Evolutionary conservation across 108 stramenopile genomes (phyloP).

Genomic region (Chaetoceros muelleri): DNA sequence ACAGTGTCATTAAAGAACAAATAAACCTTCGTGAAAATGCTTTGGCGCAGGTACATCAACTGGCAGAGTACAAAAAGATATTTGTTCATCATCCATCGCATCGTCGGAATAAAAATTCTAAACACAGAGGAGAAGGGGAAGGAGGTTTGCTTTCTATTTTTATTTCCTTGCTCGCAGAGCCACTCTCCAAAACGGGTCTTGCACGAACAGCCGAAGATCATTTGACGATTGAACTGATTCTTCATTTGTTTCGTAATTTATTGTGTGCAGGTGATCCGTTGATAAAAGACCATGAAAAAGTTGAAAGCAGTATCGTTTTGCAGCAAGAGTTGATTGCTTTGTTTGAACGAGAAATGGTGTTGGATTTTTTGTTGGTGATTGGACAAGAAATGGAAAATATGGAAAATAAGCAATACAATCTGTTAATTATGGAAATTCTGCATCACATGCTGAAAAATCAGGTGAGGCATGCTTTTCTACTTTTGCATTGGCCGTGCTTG

Average conservation of each 20-base stretch:
- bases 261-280: conserved; percentile 37
- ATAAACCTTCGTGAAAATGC: conserved; percentile 76
- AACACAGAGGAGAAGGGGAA: conserved; percentile 3
- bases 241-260: conserved; percentile 79
- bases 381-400: conserved; percentile 68
- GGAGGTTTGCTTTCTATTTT: conserved; percentile 64
- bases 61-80: conserved; percentile 71
- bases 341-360: conserved; percentile 68
- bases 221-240: conserved; percentile 73
- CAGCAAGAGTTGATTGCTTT: conserved; percentile 61
- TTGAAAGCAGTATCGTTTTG: conserved; percentile 2
- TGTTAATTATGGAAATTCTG: conserved; percentile 80
- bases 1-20: conserved; percentile 49
- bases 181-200: conserved; percentile 46
- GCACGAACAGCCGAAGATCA: conserved; percentile 66
- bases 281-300: conserved; percentile 12
- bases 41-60: conserved; percentile 48
- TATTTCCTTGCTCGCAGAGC: conserved; percentile 71
- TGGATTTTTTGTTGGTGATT: conserved; percentile 67
- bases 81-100: conserved; percentile 50
- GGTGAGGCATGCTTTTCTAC: conserved; percentile 9
- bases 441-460: conserved; percentile 54
- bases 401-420: conserved; percentile 75
- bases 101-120: conserved; percentile 14
- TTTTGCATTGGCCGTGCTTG: not conserved